Conservation (phyloP, 371 early-diverging fungal genomes). For the Funneliformis caledonium region DNA sequence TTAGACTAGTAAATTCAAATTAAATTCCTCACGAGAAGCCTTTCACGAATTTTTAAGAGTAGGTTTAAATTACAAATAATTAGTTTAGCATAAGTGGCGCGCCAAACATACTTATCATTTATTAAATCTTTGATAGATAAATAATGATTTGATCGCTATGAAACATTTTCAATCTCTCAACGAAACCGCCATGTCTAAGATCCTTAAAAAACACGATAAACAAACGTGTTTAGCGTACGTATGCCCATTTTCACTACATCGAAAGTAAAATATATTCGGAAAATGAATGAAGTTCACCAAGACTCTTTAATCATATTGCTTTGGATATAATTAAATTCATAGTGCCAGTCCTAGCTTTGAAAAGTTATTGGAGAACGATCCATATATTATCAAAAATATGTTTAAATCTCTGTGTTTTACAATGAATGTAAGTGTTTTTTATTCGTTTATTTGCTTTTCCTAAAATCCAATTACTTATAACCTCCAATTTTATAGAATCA, state of each 20-base stretch:
- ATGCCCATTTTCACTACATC: neutral
- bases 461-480: conserved; percentile 37
- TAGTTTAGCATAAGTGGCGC: neutral
- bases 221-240: conserved; percentile 67
- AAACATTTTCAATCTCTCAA: conserved; percentile 76
- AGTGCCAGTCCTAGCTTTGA: conserved; percentile 59
- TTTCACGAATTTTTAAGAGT: conserved; percentile 35
- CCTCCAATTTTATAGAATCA: conserved; percentile 45
- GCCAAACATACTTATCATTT: neutral
- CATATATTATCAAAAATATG: conserved; percentile 46
- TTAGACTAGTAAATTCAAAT: conserved; percentile 15
- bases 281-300: too few relatives aligned
- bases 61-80: neutral
- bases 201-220: conserved; percentile 87
- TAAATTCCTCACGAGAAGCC: neutral
- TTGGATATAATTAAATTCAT: neutral
- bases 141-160: conserved; percentile 69
- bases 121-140: conserved; percentile 53
- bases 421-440: conserved; percentile 33
- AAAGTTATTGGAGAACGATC: conserved; percentile 48
- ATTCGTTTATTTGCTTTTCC: neutral
- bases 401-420: conserved; percentile 49
- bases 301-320: neutral
- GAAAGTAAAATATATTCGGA: too few relatives aligned
- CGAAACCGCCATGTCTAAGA: conserved; percentile 79